phyloP scores from a whole-genome alignment of 2,329 filamentous ascomycete genomes.

The Biscogniauxia sp. region DNA sequence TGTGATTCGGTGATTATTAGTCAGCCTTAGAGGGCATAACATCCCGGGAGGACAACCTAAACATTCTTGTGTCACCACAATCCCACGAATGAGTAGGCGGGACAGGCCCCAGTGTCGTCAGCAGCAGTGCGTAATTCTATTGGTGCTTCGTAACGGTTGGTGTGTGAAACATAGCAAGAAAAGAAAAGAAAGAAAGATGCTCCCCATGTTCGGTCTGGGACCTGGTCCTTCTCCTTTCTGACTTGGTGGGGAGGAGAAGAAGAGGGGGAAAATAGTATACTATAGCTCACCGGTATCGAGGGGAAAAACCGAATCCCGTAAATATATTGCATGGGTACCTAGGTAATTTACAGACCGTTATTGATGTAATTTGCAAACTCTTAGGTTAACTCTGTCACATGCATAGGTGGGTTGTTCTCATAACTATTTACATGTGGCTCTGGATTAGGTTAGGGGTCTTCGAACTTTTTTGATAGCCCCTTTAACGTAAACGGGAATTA shows the following conservation, averaged over 20 bases:
- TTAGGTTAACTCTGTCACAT: no score
- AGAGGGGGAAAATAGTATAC: not conserved
- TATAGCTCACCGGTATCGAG: not conserved
- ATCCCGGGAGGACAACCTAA: not conserved
- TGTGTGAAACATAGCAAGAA: not conserved
- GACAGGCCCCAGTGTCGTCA: not conserved
- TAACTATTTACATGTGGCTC: no score
- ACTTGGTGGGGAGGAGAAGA: not conserved
- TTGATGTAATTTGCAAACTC: no score
- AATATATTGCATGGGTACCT: no score
- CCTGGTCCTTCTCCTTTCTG: not conserved
- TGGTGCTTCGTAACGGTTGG: not conserved
- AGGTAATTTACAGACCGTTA: no score
- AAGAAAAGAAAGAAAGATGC: not conserved
- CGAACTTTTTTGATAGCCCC: no score
- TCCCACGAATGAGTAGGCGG: not conserved
- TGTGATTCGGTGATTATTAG: not conserved
- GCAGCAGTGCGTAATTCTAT: not conserved
- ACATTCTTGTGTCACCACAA: not conserved
- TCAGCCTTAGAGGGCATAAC: not conserved
- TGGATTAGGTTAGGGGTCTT: no score
- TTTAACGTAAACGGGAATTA: no score
- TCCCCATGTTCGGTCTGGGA: not conserved
- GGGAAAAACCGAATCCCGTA: not conserved
- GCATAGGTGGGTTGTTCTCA: no score